phyloP scores from a whole-genome alignment of 768 basidiomycete genomes.

The Termitomyces sp. region DNA sequence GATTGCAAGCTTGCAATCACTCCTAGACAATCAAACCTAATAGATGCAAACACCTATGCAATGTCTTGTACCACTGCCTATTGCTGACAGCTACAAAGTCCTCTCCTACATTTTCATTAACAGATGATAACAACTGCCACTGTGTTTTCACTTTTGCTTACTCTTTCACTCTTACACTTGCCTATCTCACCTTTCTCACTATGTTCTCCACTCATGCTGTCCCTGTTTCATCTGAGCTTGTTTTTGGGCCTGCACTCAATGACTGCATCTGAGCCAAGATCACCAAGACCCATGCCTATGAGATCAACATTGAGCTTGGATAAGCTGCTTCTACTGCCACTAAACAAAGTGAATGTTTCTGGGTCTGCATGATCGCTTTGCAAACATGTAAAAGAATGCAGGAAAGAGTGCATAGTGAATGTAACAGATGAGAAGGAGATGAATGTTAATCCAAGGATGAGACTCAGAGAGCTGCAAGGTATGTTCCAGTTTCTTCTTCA shows the following conservation, averaged over 20 bases:
- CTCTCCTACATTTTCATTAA: not conserved
- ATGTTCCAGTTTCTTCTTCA: not conserved
- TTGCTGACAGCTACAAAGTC: no score
- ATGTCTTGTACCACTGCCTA: conserved; percentile 10
- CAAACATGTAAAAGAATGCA: no score
- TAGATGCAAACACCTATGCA: conserved; percentile 8
- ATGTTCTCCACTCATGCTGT: conserved; percentile 4
- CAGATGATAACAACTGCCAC: not conserved
- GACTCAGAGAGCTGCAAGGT: conserved; percentile 2
- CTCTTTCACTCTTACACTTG: not conserved
- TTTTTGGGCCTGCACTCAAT: not conserved
- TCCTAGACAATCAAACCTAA: not conserved
- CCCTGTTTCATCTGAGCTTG: conserved; percentile 3
- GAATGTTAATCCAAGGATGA: not conserved
- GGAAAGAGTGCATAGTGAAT: not conserved
- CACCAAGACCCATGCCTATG: not conserved
- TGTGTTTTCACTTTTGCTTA: not conserved
- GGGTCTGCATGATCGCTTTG: no score
- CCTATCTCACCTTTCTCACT: conserved; percentile 7
- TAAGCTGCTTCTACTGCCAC: not conserved
- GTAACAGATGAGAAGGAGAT: conserved; percentile 3
- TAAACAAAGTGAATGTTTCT: not conserved
- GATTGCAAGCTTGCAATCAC: conserved; percentile 1
- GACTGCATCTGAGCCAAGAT: not conserved
- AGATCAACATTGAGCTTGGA: not conserved